Evolutionary conservation across 805 yeast genomes (phyloP).

Genomic region (Metschnikowia shivogae): DNA sequence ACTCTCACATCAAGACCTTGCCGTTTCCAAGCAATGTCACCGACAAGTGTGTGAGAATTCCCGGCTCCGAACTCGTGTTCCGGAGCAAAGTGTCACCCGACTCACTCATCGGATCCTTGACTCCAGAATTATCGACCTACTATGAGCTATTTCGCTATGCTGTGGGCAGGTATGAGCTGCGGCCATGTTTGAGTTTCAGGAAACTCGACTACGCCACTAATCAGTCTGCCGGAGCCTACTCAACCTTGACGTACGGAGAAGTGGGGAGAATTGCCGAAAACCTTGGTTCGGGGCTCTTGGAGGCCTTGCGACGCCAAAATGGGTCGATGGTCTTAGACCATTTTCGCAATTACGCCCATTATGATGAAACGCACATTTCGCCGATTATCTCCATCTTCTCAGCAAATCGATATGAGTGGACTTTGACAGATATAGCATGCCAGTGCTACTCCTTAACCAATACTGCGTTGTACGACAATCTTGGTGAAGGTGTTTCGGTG

Average conservation of each 20-base stretch:
- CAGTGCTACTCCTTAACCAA: conserved; percentile 29
- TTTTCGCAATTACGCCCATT: background rate
- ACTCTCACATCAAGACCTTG: conserved; percentile 1
- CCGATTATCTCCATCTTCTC: conserved; percentile 21
- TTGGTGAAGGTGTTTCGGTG: conserved; percentile 31
- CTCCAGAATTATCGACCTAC: conserved; percentile 35
- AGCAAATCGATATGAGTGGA: conserved; percentile 30
- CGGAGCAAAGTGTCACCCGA: conserved; percentile 13
- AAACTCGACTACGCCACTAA: conserved; percentile 31
- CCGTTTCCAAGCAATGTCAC: conserved; percentile 5
- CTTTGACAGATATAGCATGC: conserved; percentile 33
- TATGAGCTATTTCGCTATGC: conserved; percentile 31
- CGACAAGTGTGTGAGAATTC: background rate
- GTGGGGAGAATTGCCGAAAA: conserved; percentile 41
- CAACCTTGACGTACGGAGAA: conserved; percentile 40
- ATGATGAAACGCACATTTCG: conserved; percentile 10
- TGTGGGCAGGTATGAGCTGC: conserved; percentile 20
- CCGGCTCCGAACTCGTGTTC: conserved; percentile 6
- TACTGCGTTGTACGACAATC: conserved; percentile 39
- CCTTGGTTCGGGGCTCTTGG: conserved; percentile 53
- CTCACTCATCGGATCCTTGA: conserved; percentile 8
- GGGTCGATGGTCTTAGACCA: conserved; percentile 27
- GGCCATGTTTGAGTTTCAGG: conserved; percentile 37
- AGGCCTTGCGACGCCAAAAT: conserved; percentile 24
- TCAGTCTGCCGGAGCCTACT: conserved; percentile 29